These are phyloP conservation scores for Starmerella apicola DNA, from an alignment of 805 yeast species.

Conservation along the genomic window DNA sequence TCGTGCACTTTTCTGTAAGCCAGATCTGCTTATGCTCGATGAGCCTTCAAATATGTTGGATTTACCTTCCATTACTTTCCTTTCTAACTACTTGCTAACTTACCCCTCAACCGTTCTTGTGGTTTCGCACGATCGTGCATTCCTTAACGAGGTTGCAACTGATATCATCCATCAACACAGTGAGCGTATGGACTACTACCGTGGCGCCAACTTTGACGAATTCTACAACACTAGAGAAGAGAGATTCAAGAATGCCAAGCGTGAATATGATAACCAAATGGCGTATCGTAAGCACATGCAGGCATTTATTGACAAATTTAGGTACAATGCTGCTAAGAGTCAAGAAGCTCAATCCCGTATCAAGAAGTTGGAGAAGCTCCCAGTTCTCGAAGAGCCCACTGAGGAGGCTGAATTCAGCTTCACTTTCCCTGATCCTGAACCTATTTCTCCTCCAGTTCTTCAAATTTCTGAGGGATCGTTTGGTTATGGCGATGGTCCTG, in stretches of 20 bases:
- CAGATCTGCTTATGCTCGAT: constrained; percentile 83
- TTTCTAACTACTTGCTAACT: constrained; percentile 78
- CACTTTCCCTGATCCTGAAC: constrained; percentile 91
- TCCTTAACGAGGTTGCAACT: constrained; percentile 94
- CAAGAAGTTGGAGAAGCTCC: constrained; percentile 89
- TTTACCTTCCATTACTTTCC: constrained; percentile 92
- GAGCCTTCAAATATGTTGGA: constrained; percentile 99
- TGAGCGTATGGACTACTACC: constrained; percentile 87
- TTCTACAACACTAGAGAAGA: constrained; percentile 92
- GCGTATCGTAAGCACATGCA: constrained; percentile 89
- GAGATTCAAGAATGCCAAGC: constrained; percentile 79
- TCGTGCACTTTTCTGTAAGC: constrained; percentile 93
- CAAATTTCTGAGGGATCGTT: constrained; percentile 79
- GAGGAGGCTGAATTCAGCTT: constrained; percentile 76
- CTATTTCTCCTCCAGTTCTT: constrained; percentile 82
- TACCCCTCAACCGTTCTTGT: constrained; percentile 89
- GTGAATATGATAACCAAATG: constrained; percentile 97
- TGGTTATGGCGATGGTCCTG: constrained; percentile 51
- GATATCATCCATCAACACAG: constrained; percentile 97
- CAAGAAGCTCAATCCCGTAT: constrained; percentile 97
- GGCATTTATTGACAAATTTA: constrained; percentile 84
- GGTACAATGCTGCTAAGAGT: constrained; percentile 96
- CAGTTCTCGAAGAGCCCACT: constrained; percentile 85
- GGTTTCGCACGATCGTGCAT: constrained; percentile 96
- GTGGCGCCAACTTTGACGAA: constrained; percentile 81